Evolutionary conservation across 1,284 basidiomycete species (phyloP).

Genomic region (Pseudozyma flocculosa): DNA sequence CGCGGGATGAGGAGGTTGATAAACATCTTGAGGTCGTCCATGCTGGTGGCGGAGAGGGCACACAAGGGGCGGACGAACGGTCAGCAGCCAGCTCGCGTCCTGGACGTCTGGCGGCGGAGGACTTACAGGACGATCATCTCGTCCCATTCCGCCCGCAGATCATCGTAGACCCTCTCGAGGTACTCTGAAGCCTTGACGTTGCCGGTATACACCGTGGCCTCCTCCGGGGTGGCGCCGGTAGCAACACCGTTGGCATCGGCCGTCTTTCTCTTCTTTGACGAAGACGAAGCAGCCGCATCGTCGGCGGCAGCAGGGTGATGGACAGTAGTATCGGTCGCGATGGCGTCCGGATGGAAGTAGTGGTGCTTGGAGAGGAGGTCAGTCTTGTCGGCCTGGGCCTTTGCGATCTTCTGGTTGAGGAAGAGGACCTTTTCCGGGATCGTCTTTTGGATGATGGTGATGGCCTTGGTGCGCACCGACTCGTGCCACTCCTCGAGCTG

Average conservation of each 20-base stretch:
- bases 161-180: constrained; percentile 11
- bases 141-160: constrained; percentile 34
- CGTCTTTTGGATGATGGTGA: constrained; percentile 30
- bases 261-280: constrained; percentile 30
- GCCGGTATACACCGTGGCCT: constrained; percentile 15
- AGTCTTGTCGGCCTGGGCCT: constrained; percentile 14
- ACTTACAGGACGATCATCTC: constrained; percentile 16
- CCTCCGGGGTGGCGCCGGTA: background rate
- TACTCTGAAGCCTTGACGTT: constrained; percentile 16
- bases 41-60: constrained; percentile 1
- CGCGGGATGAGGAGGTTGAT: constrained; percentile 39
- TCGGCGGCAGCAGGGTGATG: constrained; percentile 4
- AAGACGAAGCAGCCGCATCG: background rate
- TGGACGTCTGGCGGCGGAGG: too few relatives aligned
- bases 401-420: constrained; percentile 23
- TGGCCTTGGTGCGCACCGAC: constrained; percentile 17
- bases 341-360: constrained; percentile 17
- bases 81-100: too few relatives aligned
- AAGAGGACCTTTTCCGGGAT: constrained; percentile 31
- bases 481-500: constrained; percentile 32
- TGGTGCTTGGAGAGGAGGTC: constrained; percentile 17
- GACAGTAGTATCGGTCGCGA: constrained; percentile 15
- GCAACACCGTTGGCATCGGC: background rate
- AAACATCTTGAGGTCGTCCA: constrained; percentile 37
- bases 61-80: too few relatives aligned